phyloP scores from a whole-genome alignment of 225 moss, liverwort and hornwort genomes.

The Marchantia polymorpha region DNA sequence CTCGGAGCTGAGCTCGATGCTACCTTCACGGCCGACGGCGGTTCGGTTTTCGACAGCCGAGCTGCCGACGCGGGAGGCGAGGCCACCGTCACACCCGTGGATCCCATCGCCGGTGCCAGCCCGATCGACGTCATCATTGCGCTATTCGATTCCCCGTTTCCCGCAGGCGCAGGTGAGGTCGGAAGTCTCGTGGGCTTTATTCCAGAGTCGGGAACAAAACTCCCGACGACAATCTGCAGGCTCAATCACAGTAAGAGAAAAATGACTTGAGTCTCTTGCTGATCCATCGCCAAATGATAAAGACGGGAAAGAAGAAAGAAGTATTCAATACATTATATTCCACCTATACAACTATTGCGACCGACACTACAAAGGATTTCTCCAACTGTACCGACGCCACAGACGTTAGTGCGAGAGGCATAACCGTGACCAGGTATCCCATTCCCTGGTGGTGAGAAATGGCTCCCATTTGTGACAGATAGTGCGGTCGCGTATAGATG shows the following conservation, averaged over 20 bases:
- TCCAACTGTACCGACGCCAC: too few species aligned
- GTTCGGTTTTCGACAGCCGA: conserved; percentile 32
- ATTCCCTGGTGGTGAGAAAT: too few species aligned
- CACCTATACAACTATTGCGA: too few species aligned
- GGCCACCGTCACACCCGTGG: conserved; percentile 31
- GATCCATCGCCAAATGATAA: neutral
- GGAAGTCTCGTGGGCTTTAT: conserved; percentile 29
- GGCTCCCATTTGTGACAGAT: too few species aligned
- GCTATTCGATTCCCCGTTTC: conserved; percentile 41
- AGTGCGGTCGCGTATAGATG: too few species aligned
- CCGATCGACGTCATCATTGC: conserved; percentile 46
- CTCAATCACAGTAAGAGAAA: neutral
- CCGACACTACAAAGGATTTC: too few species aligned
- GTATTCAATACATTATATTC: too few species aligned
- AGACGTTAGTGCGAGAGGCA: too few species aligned
- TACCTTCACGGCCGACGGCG: conserved; percentile 6
- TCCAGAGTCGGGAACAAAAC: conserved; percentile 37
- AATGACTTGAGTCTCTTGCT: neutral
- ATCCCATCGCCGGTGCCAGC: conserved; percentile 31
- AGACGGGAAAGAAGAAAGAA: too few species aligned
- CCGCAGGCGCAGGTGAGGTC: conserved; percentile 18
- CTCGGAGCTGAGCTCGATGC: conserved; percentile 19
- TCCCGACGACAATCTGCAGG: conserved; percentile 49
- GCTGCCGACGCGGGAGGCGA: conserved; percentile 21
- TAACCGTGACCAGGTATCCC: too few species aligned